These are phyloP conservation scores for Acephala macrosclerotiorum DNA, from an alignment of 2,329 filamentous ascomycete genomes.

Conservation along the genomic window DNA sequence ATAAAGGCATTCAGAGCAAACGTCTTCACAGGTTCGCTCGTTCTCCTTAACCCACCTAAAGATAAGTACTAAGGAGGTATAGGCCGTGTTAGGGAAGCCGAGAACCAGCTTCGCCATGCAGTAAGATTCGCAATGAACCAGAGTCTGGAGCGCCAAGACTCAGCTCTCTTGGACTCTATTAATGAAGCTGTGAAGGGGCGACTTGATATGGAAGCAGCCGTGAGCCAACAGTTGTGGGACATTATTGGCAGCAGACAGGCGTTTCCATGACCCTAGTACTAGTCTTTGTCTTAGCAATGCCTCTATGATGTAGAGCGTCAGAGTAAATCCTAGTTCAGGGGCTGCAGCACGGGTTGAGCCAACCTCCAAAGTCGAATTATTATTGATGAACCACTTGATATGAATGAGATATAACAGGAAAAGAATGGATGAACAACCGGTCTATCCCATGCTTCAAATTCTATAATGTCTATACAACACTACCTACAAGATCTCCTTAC, in stretches of 20 bases:
- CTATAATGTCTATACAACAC: conserved; percentile 6
- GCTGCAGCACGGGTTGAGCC: too few species aligned
- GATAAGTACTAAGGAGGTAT: too few species aligned
- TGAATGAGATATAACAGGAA: conserved; percentile 4
- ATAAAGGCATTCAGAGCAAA: conserved; percentile 11
- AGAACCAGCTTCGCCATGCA: conserved; percentile 13
- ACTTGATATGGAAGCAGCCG: conserved; percentile 15
- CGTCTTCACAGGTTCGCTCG: conserved; percentile 9
- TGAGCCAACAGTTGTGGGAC: conserved; percentile 12
- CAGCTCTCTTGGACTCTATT: conserved; percentile 5
- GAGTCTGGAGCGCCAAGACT: conserved; percentile 11
- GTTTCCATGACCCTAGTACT: neutral
- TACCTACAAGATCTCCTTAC: conserved; percentile 6
- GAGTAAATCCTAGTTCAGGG: too few species aligned
- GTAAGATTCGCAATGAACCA: conserved; percentile 5
- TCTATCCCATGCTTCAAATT: neutral
- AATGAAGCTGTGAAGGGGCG: conserved; percentile 9
- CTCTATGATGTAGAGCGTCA: too few species aligned
- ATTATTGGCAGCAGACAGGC: conserved; percentile 16
- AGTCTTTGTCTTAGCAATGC: too few species aligned
- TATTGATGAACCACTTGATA: conserved; percentile 1
- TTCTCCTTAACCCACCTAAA: conserved; percentile 4
- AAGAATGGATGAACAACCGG: neutral
- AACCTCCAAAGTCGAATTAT: too few species aligned
- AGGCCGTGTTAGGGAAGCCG: neutral